phyloP scores from a whole-genome alignment of 257 asterid species.

The Nicotiana sylvestris region DNA sequence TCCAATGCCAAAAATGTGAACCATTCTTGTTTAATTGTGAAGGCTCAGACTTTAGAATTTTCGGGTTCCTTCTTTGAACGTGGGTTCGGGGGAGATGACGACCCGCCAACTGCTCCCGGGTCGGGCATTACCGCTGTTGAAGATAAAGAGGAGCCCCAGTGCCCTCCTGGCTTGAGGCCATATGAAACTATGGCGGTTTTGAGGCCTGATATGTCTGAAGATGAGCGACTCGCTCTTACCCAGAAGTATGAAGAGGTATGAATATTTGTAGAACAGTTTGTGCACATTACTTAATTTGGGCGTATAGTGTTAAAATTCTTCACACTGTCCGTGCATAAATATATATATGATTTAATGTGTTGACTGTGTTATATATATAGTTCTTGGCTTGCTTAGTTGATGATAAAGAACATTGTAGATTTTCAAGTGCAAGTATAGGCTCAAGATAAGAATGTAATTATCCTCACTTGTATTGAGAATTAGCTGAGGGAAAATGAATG shows the following conservation, averaged over 20 bases:
- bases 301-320: background rate
- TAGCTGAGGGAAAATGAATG: background rate
- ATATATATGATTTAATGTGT: background rate
- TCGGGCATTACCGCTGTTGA: slow-evolving; percentile 49
- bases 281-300: background rate
- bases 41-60: slow-evolving; percentile 33
- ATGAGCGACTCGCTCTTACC: slow-evolving; percentile 74
- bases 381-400: background rate
- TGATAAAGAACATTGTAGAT: background rate
- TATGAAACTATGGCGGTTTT: slow-evolving; percentile 82
- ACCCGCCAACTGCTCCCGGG: slow-evolving; percentile 40
- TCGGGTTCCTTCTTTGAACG: slow-evolving; percentile 57
- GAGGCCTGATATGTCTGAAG: slow-evolving; percentile 96
- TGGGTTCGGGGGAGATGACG: slow-evolving; percentile 44
- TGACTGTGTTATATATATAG: background rate
- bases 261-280: background rate
- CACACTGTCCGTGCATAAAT: background rate
- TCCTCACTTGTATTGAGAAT: background rate
- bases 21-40: slow-evolving; percentile 3
- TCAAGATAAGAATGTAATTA: background rate
- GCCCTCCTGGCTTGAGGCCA: slow-evolving; percentile 85
- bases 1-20: background rate
- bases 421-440: background rate
- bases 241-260: slow-evolving; percentile 88
- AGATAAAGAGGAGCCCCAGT: slow-evolving; percentile 75